phyloP scores from a whole-genome alignment of 2,329 filamentous ascomycete species.

The Colletotrichum tofieldiae region DNA sequence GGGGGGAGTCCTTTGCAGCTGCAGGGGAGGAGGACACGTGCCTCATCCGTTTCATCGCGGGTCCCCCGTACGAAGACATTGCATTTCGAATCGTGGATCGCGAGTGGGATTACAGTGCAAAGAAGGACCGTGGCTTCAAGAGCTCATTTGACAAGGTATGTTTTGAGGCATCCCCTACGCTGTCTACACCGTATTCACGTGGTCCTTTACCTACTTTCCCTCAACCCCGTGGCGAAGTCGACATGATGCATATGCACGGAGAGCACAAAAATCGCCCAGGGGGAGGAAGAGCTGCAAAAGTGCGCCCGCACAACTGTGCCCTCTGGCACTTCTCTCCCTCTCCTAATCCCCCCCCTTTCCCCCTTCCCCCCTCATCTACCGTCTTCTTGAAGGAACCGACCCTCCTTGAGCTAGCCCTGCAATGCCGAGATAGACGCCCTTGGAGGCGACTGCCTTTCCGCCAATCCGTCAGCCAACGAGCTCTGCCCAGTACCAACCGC shows the following conservation, averaged over 20 bases:
- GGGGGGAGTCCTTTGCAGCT: slow-evolving; percentile 92
- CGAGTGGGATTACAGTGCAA: slow-evolving; percentile 99
- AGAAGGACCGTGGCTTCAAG: slow-evolving; percentile 93
- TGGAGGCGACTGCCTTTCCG: slow-evolving; percentile 1
- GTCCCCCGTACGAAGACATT: slow-evolving; percentile 96
- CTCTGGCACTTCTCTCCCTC: background rate
- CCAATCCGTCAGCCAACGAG: slow-evolving; percentile 4
- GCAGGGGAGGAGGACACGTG: slow-evolving; percentile 98
- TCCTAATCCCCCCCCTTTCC: slow-evolving; percentile 18
- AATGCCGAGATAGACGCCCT: slow-evolving; percentile 23
- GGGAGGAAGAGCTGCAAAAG: slow-evolving; percentile 11
- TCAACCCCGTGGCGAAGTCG: slow-evolving; percentile 21
- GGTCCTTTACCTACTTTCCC: background rate
- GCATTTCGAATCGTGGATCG: slow-evolving; percentile 98
- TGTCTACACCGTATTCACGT: slow-evolving; percentile 5
- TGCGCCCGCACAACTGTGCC: slow-evolving; percentile 30
- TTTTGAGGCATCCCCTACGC: slow-evolving; percentile 3
- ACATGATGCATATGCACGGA: slow-evolving; percentile 23
- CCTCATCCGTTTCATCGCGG: slow-evolving; percentile 94
- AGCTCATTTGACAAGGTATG: slow-evolving; percentile 97
- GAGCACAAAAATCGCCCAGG: slow-evolving; percentile 9
- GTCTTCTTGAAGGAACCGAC: slow-evolving; percentile 16
- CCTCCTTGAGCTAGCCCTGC: slow-evolving; percentile 19
- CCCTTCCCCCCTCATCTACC: slow-evolving; percentile 1
- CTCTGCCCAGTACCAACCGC: slow-evolving; percentile 20